Evolutionary conservation across 2,329 filamentous ascomycete species (phyloP).

Genomic region (Colletotrichum sp.): DNA sequence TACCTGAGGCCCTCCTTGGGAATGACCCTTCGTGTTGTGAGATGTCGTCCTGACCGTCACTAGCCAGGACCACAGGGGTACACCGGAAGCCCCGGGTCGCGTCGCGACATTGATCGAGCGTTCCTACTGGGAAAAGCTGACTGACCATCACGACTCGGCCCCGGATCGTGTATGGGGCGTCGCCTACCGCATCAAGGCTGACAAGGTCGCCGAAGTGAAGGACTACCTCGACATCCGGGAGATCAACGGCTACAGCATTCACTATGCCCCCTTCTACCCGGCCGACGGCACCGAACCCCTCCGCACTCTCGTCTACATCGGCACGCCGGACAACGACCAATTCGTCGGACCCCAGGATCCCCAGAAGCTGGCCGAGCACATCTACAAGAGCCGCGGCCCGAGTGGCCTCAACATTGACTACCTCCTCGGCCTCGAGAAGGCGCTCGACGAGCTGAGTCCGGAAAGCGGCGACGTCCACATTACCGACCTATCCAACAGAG

Average conservation of each 20-base stretch:
- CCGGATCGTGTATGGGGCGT: conserved; percentile 84
- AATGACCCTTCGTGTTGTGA: not conserved
- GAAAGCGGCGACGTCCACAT: conserved; percentile 87
- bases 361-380: conserved; percentile 79
- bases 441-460: conserved; percentile 73
- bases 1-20: not conserved
- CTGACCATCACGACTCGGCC: conserved; percentile 67
- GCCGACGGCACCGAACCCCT: conserved; percentile 49
- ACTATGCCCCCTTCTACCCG: conserved; percentile 84
- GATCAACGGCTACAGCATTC: conserved; percentile 96
- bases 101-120: conserved; percentile 92
- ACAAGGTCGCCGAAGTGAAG: conserved; percentile 79
- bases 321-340: conserved; percentile 89
- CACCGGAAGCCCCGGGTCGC: conserved; percentile 83
- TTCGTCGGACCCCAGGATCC: conserved; percentile 87
- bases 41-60: not conserved
- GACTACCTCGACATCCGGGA: conserved; percentile 94
- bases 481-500: conserved; percentile 76
- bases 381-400: conserved; percentile 76
- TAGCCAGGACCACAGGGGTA: conserved; percentile 95
- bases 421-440: conserved; percentile 78
- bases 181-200: conserved; percentile 81
- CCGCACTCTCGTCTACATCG: conserved; percentile 84
- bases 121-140: conserved; percentile 80
- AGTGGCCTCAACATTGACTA: conserved; percentile 94